Base-by-base conservation (phyloP, 2,329 filamentous ascomycete species). In the Parastagonospora avenae region DNA sequence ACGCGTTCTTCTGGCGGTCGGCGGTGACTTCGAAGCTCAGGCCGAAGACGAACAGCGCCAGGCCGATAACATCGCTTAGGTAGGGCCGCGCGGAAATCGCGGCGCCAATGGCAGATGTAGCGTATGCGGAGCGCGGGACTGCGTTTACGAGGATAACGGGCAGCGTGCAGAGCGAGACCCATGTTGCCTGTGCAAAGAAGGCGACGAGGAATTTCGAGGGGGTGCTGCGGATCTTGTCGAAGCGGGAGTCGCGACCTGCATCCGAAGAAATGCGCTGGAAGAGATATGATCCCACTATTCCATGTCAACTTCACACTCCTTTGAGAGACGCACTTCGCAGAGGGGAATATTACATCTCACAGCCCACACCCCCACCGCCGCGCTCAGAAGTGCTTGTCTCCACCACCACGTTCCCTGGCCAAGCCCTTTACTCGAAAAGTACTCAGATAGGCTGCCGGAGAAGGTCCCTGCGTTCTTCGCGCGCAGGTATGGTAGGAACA, bases 141-240 rank as follows among this genome's bases (percentile, higher is more conserved):
- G 83, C 76, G 69, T 89, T 89, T 47, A 89, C 64, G 2, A 85
- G 81, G 5, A 89, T 74, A 8, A 90, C 80, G 9, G 87, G 87
- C 59, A 88, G 76, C 4, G 87, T 76, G 67, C 84, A 86, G n/a
- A 89, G 76, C 2, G 83, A 83, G 2, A 89, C 84, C 87, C 86
- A 90, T 0, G 81, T 79, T 6, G 86, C 86, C 70, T 90, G 87
- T 3, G 81, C 82, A 59, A 82, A 74, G 71, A 83, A 85, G 4
- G 81, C 81, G 38, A 70, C 79, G 38, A 77, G 64, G 75, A 85
- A 85, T 59, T 80, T 82, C 1, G 78, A 69, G 0, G 81, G 77
- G 0, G 77, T 79, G 27, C 65, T 73, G 51, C 82, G 80, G 67
- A 84, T 83, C 11, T 69, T 66, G 62, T 84, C 80, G 70, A 85